Evolutionary conservation across 441 rosid genomes (phyloP).

Genomic region (Aleurites moluccanus): DNA sequence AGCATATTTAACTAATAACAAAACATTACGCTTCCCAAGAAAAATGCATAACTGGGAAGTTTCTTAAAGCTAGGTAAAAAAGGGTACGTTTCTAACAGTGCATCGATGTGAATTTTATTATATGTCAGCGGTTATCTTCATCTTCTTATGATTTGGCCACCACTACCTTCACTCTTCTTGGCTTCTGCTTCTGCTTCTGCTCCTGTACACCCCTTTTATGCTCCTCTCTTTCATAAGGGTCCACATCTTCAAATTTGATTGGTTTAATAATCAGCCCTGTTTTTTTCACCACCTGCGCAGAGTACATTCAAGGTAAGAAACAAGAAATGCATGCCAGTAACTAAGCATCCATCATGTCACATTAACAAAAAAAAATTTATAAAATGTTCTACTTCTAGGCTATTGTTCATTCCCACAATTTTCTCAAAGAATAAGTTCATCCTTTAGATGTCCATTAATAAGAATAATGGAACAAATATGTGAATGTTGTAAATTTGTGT

Average conservation of each 20-base stretch:
- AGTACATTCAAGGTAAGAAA: conserved; percentile 8
- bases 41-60: neutral
- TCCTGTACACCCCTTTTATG: conserved; percentile 31
- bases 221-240: conserved; percentile 48
- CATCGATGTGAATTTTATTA: neutral
- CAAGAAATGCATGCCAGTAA: neutral
- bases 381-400: neutral
- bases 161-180: conserved; percentile 31
- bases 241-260: conserved; percentile 58
- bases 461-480: neutral
- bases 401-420: neutral
- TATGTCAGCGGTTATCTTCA: neutral
- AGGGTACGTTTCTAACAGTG: neutral
- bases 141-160: conserved; percentile 31
- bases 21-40: neutral
- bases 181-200: conserved; percentile 23
- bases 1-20: neutral
- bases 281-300: conserved; percentile 69
- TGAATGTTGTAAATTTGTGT: neutral
- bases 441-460: neutral
- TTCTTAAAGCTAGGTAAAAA: neutral
- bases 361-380: neutral
- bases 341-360: neutral
- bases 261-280: conserved; percentile 79
- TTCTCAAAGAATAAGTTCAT: neutral